Evolutionary conservation across 169 alveolate species (phyloP).

Genomic region (Cystoisospora suis): DNA sequence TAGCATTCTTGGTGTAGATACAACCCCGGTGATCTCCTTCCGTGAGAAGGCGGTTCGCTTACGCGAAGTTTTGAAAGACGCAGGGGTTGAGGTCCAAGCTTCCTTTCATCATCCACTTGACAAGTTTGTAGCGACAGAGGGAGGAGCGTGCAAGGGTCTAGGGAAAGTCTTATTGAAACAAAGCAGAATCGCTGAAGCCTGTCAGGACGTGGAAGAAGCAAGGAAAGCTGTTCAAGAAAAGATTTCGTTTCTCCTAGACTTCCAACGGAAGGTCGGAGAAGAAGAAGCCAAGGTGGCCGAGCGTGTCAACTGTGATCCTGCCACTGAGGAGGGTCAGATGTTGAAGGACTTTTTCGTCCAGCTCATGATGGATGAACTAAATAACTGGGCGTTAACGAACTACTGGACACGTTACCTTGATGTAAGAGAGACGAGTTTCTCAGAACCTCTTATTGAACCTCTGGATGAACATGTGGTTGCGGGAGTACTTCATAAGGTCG

Average conservation of each 20-base stretch:
- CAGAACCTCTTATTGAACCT: not conserved
- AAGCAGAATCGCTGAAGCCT: not conserved
- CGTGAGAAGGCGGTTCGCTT: not conserved
- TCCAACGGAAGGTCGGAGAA: not conserved
- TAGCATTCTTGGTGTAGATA: not conserved
- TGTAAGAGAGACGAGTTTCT: not conserved
- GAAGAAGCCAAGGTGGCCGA: not conserved
- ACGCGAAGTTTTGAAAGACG: not conserved
- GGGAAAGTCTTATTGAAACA: not conserved
- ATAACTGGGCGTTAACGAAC: not conserved
- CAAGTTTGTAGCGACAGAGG: not conserved
- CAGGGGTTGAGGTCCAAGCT: not conserved
- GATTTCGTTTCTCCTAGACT: not conserved
- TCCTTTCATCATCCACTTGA: not conserved
- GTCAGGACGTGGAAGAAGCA: not conserved
- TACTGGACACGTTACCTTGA: not conserved
- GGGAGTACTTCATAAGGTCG: not conserved
- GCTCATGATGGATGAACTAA: not conserved
- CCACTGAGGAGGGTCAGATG: not conserved
- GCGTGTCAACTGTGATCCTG: not conserved
- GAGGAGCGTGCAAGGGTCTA: not conserved
- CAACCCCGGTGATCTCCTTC: not conserved
- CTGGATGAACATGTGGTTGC: not conserved
- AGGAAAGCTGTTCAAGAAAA: not conserved
- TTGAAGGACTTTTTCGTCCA: not conserved